Conservation (phyloP, 306 rosid genomes). For the peach (Prunus persica) region Prunus_persica_NCBIv2 NC_034011.1:20083001-20083500, state of each 20-base stretch:
- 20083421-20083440: not conserved
- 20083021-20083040: too few species aligned
- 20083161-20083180: too few species aligned
- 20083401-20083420: slow-evolving; percentile 18
- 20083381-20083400: slow-evolving; percentile 16
- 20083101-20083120: too few species aligned
- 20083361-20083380: not conserved
- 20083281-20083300: not conserved
- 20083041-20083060: too few species aligned
- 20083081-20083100: too few species aligned
- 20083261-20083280: not conserved
- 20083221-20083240: not conserved
- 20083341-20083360: slow-evolving; percentile 1
- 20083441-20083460: not conserved
- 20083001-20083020: too few species aligned
- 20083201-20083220: too few species aligned
- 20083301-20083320: not conserved
- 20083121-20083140: too few species aligned
- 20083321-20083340: not conserved
- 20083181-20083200: too few species aligned
- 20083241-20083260: not conserved
- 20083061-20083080: too few species aligned
- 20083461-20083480: too few species aligned
- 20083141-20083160: too few species aligned
- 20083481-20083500: not conserved